A percentile compares a stretch with the other conserved stretches of the same genome.
Evolutionary conservation across 768 basidiomycete species (phyloP).

Genomic region (Auricularia cornea): DNA sequence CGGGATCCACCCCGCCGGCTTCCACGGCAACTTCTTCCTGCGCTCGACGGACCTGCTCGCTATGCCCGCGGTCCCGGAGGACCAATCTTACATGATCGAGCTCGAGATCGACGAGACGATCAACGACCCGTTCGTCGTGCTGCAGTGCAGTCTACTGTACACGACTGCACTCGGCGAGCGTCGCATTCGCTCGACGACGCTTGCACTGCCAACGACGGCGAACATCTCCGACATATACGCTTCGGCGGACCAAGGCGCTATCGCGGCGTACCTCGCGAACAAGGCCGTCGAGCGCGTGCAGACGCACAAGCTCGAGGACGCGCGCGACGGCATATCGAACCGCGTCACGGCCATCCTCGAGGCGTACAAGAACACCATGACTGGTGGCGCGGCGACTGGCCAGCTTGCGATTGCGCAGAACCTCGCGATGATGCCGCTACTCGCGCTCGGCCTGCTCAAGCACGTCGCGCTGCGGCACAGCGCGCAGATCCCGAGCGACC

Average conservation of each 20-base stretch:
- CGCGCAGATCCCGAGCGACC: slow-evolving; percentile 92
- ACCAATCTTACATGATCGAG: slow-evolving; percentile 94
- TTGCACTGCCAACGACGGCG: slow-evolving; percentile 79
- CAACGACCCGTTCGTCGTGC: slow-evolving; percentile 81
- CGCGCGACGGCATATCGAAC: slow-evolving; percentile 74
- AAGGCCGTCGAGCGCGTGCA: slow-evolving; percentile 88
- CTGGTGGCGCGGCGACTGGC: slow-evolving; percentile 89
- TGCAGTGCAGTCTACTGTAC: slow-evolving; percentile 91
- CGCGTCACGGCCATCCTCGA: slow-evolving; percentile 76
- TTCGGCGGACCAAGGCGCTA: slow-evolving; percentile 82
- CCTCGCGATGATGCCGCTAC: slow-evolving; percentile 85
- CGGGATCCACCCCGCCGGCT: slow-evolving; percentile 76
- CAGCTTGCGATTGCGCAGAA: slow-evolving; percentile 91
- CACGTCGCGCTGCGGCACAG: slow-evolving; percentile 96
- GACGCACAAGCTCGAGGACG: slow-evolving; percentile 82
- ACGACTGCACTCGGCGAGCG: slow-evolving; percentile 64
- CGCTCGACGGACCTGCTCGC: slow-evolving; percentile 94
- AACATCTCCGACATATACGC: slow-evolving; percentile 85
- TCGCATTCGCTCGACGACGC: slow-evolving; percentile 84
- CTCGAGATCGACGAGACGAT: slow-evolving; percentile 93
- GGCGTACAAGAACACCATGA: slow-evolving; percentile 95
- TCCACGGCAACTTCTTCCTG: slow-evolving; percentile 99
- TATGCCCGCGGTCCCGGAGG: slow-evolving; percentile 93
- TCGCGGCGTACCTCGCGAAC: slow-evolving; percentile 77
- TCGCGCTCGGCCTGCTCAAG: slow-evolving; percentile 86